Conservation (phyloP, 1,139 yeast genomes). For the Geotrichum reessii region DNA sequence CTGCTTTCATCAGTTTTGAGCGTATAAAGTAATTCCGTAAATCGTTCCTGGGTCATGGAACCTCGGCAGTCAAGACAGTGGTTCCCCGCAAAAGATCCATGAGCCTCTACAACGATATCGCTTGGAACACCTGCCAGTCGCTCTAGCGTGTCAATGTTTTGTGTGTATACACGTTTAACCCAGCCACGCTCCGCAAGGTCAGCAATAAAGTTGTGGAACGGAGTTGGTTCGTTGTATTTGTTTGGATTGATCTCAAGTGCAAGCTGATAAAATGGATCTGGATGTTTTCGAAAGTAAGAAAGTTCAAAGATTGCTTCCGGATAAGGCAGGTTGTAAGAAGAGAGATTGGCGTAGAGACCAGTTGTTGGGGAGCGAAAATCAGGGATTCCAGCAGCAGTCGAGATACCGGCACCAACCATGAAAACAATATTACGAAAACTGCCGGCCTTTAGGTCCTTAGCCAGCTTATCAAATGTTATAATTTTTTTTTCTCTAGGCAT, state of each 20-base stretch:
- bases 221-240: slow-evolving; percentile 67
- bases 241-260: slow-evolving; percentile 88
- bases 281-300: slow-evolving; percentile 65
- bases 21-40: slow-evolving; percentile 43
- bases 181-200: slow-evolving; percentile 58
- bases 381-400: slow-evolving; percentile 91
- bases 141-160: slow-evolving; percentile 88
- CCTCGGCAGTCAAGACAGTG: slow-evolving; percentile 72
- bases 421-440: slow-evolving; percentile 34
- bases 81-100: slow-evolving; percentile 82
- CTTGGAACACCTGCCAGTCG: slow-evolving; percentile 70
- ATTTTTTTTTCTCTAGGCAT: not conserved
- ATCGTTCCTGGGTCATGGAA: slow-evolving; percentile 48
- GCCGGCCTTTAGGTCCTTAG: slow-evolving; percentile 27
- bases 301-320: slow-evolving; percentile 96
- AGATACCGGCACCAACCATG: slow-evolving; percentile 84
- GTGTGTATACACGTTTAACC: slow-evolving; percentile 73
- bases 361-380: slow-evolving; percentile 91
- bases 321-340: slow-evolving; percentile 69
- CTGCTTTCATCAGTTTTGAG: slow-evolving; percentile 18
- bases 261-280: slow-evolving; percentile 76
- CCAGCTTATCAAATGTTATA: slow-evolving; percentile 26
- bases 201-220: slow-evolving; percentile 66
- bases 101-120: slow-evolving; percentile 76
- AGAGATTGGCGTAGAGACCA: slow-evolving; percentile 78